Conservation (phyloP, 106 monocot genomes). For the Agapanthus africanus region DNA sequence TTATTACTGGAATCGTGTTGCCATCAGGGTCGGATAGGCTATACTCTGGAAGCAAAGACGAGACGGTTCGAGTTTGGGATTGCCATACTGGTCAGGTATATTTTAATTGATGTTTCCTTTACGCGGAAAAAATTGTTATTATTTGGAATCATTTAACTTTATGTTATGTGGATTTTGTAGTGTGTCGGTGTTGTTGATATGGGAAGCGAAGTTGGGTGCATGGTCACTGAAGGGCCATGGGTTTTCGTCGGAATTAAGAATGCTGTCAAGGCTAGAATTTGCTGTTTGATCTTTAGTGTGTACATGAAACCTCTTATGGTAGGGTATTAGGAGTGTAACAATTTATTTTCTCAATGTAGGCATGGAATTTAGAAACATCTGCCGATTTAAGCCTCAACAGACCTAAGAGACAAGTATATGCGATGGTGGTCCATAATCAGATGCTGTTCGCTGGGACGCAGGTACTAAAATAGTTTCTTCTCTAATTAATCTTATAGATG, state of each 20-base stretch:
- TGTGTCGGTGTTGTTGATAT: slow-evolving; percentile 45
- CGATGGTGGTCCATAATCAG: background rate
- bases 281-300: too few relatives aligned
- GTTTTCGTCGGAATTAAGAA: slow-evolving; percentile 74
- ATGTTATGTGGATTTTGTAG: too few relatives aligned
- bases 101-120: too few relatives aligned
- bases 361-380: slow-evolving; percentile 50
- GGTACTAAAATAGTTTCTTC: too few relatives aligned
- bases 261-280: slow-evolving; percentile 50
- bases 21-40: slow-evolving; percentile 84
- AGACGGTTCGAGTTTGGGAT: slow-evolving; percentile 72
- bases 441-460: background rate
- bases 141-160: too few relatives aligned
- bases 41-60: slow-evolving; percentile 75
- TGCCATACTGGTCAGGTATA: slow-evolving; percentile 90
- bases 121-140: too few relatives aligned
- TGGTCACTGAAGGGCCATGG: slow-evolving; percentile 89
- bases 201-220: slow-evolving; percentile 78
- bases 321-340: too few relatives aligned
- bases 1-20: slow-evolving; percentile 64
- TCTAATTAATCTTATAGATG: too few relatives aligned
- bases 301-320: too few relatives aligned
- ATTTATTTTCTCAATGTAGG: too few relatives aligned
- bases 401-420: slow-evolving; percentile 62
- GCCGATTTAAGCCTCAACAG: slow-evolving; percentile 56